These are phyloP conservation scores for Emmonsiellopsis sp. DNA, from an alignment of 2,329 filamentous ascomycete genomes.

Conservation along the genomic window DNA sequence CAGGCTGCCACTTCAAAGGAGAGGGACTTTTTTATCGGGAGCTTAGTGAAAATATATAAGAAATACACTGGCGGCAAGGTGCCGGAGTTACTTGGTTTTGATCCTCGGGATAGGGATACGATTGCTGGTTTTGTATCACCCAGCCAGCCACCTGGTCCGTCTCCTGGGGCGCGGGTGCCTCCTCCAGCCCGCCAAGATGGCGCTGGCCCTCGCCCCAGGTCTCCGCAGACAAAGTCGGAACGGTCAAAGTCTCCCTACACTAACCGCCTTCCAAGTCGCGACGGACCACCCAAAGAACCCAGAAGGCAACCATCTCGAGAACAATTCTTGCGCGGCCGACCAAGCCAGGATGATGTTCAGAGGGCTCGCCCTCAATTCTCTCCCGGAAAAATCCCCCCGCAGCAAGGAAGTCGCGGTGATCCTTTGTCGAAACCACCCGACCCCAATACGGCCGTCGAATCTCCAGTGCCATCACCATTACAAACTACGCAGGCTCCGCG, in stretches of 20 bases:
- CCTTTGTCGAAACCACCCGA: conserved; percentile 11
- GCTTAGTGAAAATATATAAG: conserved; percentile 87
- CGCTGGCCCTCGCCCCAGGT: conserved; percentile 17
- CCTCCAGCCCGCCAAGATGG: conserved; percentile 16
- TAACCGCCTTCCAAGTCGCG: conserved; percentile 27
- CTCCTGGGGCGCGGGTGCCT: conserved; percentile 16
- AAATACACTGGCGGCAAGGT: conserved; percentile 87
- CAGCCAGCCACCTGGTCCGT: conserved; percentile 13
- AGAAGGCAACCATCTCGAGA: conserved; percentile 27
- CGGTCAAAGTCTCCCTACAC: conserved; percentile 22
- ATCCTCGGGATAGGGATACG: conserved; percentile 64
- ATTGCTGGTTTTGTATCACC: conserved; percentile 48
- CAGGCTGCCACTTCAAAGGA: conserved; percentile 87
- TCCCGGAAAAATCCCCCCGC: conserved; percentile 18
- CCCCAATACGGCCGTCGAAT: background rate
- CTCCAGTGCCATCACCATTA: conserved; percentile 4
- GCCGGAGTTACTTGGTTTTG: conserved; percentile 75
- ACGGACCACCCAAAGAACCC: conserved; percentile 21
- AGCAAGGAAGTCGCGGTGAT: conserved; percentile 16
- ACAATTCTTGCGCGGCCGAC: conserved; percentile 24
- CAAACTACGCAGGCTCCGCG: conserved; percentile 3
- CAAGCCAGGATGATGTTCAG: conserved; percentile 31
- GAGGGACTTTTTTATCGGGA: conserved; percentile 97
- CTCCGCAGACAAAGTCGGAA: conserved; percentile 19
- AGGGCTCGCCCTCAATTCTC: conserved; percentile 23